Evolutionary conservation across 2,329 filamentous ascomycete genomes (phyloP), one percentile per base, ranked within the genome.

Genomic region (Magnaporthales sp.): DNA sequence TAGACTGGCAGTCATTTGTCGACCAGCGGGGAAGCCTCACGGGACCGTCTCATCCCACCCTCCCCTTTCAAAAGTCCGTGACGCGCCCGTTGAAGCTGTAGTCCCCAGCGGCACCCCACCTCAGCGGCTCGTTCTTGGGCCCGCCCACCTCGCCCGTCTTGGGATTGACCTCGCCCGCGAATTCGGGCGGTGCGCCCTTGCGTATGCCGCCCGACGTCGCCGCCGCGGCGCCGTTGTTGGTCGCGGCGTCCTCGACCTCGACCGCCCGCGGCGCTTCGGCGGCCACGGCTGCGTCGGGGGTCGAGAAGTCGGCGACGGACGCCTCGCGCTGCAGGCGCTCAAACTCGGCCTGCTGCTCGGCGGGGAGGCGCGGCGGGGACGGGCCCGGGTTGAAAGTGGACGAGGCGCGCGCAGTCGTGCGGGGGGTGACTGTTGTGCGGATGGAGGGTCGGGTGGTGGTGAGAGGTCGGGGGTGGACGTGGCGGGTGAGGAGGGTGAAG

Each of bases 21-120:
- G n/a, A n/a, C n/a, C n/a, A n/a, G n/a, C n/a, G n/a, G n/a, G n/a
- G n/a, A n/a, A n/a, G n/a, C n/a, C n/a, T n/a, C n/a, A n/a, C n/a
- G n/a, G n/a, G n/a, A n/a, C n/a, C 19, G 56, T 6, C 62, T 15
- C 62, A 8, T 24, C 27, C 51, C 19, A 10, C 19, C 19, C 4
- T 15, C 9, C 38, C 19, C 4, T 1, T 15, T 38, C 67, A 72
- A 67, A 99, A 99, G 78, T 99, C 95, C 27, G 94, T 98, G 66
- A 96, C 93, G 70, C 94, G 83, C 62, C 95, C 95, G 77, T 97
- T 97, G 77, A 91, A 99, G 76, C 92, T 97, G 90, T 93, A 99
- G 73, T 89, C 87, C 0, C 91, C 89, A 0, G 73, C 75, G 22
- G 84, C 81, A 0, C 93, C 93, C 94, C 94, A 97, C 72, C 93